These are phyloP conservation scores for Thymus quinquecostatus DNA, from an alignment of 257 asterid species.

Conservation along the genomic window DNA sequence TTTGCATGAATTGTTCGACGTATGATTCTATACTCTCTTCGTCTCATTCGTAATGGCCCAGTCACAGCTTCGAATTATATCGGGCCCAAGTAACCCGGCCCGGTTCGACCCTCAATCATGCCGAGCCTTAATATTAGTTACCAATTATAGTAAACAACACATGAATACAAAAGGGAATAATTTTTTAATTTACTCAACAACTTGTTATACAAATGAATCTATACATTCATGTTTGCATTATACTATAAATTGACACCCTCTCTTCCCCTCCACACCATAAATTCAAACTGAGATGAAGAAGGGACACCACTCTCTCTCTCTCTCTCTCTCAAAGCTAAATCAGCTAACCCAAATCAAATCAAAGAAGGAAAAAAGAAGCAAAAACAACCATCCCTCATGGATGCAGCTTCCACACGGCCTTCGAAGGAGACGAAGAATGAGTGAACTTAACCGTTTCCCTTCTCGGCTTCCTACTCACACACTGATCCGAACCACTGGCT, in stretches of 20 bases:
- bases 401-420: conserved; percentile 70
- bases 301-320: conserved; percentile 8
- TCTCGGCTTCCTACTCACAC: conserved; percentile 36
- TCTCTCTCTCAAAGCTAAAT: conserved; percentile 22
- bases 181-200: not conserved
- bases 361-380: not conserved
- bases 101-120: too few relatives aligned
- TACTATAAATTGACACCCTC: not conserved
- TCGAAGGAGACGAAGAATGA: conserved; percentile 58
- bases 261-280: conserved; percentile 15
- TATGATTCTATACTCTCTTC: too few relatives aligned
- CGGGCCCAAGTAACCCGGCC: too few relatives aligned
- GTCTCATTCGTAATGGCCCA: too few relatives aligned
- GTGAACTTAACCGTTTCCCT: conserved; percentile 62
- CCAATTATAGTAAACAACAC: not conserved
- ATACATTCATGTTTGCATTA: conserved; percentile 31
- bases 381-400: conserved; percentile 35
- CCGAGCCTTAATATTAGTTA: too few relatives aligned
- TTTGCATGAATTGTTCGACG: not conserved
- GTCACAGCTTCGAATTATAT: too few relatives aligned
- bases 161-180: not conserved
- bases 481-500: conserved; percentile 36
- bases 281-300: too few relatives aligned
- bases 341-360: conserved; percentile 19
- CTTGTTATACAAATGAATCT: conserved; percentile 36